Evolutionary conservation across 148 eudicot genomes (phyloP), one percentile per base, ranked within the genome.

Genomic region (Rhododendron kiyosumense): DNA sequence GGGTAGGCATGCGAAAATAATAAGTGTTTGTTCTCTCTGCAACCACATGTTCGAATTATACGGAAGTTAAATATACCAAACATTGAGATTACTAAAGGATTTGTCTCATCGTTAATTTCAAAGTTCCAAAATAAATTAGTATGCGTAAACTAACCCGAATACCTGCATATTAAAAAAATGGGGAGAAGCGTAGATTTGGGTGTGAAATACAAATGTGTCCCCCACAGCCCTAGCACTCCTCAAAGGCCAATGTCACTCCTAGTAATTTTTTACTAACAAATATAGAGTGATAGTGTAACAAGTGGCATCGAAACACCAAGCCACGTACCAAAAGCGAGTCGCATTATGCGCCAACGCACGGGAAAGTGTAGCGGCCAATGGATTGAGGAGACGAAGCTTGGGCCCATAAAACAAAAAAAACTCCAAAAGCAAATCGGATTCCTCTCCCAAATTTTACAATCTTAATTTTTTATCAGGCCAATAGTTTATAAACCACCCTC

Each of bases 31-130:
- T 48, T 48, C 2, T 48, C 13, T 2, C 0, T 52, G 4, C 14
- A 17, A 4, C 18, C 0, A 54, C 1, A 0, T 4, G 20, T 0
- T 54, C 61, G 1, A 18, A 18, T 54, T 4, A 17, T 5, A 18
- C 4, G 7, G 1, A 18, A 4, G 22, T 15, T 0, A 18, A 54
- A 17, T 20, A 3, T 54, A 54, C 2, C 4, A 51, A 51, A 13
- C 1, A 0, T 11, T 51, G 3, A 2, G 2, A 0, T 48, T 8
- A 10, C 3, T 51, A 0, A 13, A 12, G 0, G 0, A 51, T 51
- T 13, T 51, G 1, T 54, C 0, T 18, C 1, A 54, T 54, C 0
- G 61, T 54, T 54, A 54, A 54, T 18, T 54, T 54, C 61, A 5
- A 0, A 54, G 1, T 18, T 0, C 17, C 61, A 0, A 17, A 18